Evolutionary conservation across 768 basidiomycete genomes (phyloP).

Genomic region (Pleurotus platypus): DNA sequence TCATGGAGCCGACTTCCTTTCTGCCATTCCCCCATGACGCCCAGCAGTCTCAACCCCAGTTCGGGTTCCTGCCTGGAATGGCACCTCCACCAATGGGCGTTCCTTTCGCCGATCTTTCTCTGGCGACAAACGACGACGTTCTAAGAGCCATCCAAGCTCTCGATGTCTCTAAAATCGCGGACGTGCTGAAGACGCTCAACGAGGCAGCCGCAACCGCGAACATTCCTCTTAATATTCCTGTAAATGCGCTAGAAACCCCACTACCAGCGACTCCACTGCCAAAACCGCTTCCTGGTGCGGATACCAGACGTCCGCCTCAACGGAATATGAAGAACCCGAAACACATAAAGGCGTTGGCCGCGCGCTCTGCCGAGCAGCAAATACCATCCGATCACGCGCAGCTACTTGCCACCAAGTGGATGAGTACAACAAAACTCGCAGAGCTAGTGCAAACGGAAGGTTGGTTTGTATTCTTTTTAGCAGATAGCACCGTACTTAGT

Average conservation of each 20-base stretch:
- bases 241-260: constrained; percentile 19
- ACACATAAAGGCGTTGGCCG: constrained; percentile 2
- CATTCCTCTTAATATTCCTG: constrained; percentile 23
- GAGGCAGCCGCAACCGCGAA: constrained; percentile 52
- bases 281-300: constrained; percentile 41
- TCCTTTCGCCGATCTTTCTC: constrained; percentile 34
- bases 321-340: constrained; percentile 2
- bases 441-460: constrained; percentile 71
- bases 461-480: constrained; percentile 17
- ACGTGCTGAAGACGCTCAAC: constrained; percentile 60
- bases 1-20: constrained; percentile 15
- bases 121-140: constrained; percentile 68
- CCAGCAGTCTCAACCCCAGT: constrained; percentile 12
- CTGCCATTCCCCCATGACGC: constrained; percentile 20
- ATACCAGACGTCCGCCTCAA: constrained; percentile 19
- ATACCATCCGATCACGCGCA: constrained; percentile 57
- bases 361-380: constrained; percentile 27
- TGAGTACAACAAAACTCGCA: constrained; percentile 63
- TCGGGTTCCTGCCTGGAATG: constrained; percentile 3
- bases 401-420: constrained; percentile 76
- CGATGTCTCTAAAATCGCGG: constrained; percentile 68
- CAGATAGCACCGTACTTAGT: constrained; percentile 1
- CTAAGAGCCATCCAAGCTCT: constrained; percentile 70
- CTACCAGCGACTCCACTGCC: constrained; percentile 29
- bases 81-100: constrained; percentile 17